Evolutionary conservation across 73 alveolate species (phyloP).

Genomic region (Paramecium octaurelia): DNA sequence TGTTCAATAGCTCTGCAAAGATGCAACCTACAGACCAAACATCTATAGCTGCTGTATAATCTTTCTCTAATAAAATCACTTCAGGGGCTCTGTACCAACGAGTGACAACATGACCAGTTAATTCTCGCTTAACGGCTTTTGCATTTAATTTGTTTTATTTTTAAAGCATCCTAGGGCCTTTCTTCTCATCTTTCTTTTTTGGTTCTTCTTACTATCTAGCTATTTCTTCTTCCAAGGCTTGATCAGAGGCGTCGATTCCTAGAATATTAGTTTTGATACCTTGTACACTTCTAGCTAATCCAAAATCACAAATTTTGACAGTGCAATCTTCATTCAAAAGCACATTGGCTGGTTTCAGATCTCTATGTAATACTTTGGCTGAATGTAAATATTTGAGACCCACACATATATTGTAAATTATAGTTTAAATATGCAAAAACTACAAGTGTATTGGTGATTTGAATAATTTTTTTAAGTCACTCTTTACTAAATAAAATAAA

Average conservation of each 20-base stretch:
- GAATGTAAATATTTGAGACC: constrained; percentile 88
- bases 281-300: constrained; percentile 76
- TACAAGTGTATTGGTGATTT: constrained; percentile 77
- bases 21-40: constrained; percentile 98
- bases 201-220: neutral
- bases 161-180: constrained; percentile 38
- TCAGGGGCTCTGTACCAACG: constrained; percentile 99
- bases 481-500: neutral
- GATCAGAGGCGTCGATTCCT: constrained; percentile 53
- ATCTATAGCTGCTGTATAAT: constrained; percentile 94
- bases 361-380: constrained; percentile 90
- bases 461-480: constrained; percentile 81
- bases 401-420: constrained; percentile 83
- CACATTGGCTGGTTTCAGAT: constrained; percentile 94
- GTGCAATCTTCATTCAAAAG: constrained; percentile 89
- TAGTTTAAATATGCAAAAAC: constrained; percentile 73
- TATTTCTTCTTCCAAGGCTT: constrained; percentile 25
- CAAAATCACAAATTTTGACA: constrained; percentile 93
- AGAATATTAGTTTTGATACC: neutral
- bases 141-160: constrained; percentile 44
- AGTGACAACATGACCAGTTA: constrained; percentile 98
- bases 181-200: constrained; percentile 20
- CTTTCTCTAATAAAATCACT: constrained; percentile 93
- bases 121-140: constrained; percentile 71
- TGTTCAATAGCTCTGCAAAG: constrained; percentile 95